Percentiles rank a stretch among this genome's conserved stretches.
Conservation (phyloP, 176 grass and related monocot genomes). For the Microstegium vimineum region DNA sequence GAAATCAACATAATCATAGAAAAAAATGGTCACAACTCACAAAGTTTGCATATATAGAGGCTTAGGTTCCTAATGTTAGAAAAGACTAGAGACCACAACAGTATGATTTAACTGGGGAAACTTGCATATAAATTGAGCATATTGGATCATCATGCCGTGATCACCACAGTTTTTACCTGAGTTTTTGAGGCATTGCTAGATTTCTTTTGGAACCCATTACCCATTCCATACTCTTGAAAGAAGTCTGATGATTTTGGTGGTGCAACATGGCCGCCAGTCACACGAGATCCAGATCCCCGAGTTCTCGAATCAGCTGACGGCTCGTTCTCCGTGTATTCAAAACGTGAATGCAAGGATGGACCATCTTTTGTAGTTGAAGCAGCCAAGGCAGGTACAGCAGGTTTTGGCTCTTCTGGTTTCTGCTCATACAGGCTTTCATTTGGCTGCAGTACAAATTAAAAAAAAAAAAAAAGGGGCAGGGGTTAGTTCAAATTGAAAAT, state of each 20-base stretch:
- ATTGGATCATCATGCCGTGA: neutral
- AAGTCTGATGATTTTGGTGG: constrained; percentile 76
- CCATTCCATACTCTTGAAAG: constrained; percentile 79
- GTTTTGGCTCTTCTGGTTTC: constrained; percentile 81
- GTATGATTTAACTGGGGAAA: neutral
- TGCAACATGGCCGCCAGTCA: constrained; percentile 55
- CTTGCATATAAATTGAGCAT: neutral
- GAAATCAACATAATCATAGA: neutral
- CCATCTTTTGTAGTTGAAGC: constrained; percentile 25
- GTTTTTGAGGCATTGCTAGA: constrained; percentile 50
- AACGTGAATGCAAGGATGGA: constrained; percentile 58
- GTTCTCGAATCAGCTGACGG: constrained; percentile 33
- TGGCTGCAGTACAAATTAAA: constrained; percentile 40
- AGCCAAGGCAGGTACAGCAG: constrained; percentile 37
- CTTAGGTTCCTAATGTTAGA: neutral
- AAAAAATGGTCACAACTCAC: neutral
- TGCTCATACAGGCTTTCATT: constrained; percentile 83
- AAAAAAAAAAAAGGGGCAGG: neutral
- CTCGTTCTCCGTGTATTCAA: constrained; percentile 61
- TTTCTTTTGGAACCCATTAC: constrained; percentile 72
- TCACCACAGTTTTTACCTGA: constrained; percentile 46
- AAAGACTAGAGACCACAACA: neutral
- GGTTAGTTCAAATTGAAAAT: neutral
- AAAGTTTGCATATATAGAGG: neutral
- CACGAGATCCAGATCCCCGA: constrained; percentile 40